Base-by-base conservation (phyloP, 805 yeast species). In the Ascoidea tarda region DNA sequence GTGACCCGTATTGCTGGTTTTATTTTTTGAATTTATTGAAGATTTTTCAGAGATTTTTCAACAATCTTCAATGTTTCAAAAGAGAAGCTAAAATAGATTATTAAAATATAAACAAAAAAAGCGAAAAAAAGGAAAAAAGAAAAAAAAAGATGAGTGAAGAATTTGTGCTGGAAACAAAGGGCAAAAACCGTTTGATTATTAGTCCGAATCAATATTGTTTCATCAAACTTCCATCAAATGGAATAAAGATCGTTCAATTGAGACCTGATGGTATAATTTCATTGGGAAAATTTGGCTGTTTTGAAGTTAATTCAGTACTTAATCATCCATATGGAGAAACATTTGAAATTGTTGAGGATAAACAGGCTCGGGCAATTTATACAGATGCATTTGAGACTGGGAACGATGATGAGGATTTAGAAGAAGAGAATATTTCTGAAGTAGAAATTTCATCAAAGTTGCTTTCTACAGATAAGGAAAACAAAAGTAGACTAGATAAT, bases 261-360 rank as follows among this genome's bases (percentile, higher is more conserved):
- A 75, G 73, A 50, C 73, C 77, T 4, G 80, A 77, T 38, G 79
- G 82, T 0, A 64, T 76, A 8, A 75, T 93, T 16, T 78, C 80
- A 52, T 72, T 93, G 57, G 99, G 99, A 1, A 91, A 93, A 64
- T 93, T 91, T 66, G 99, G 99, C 16, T 72, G 84, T 0, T 93
- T 93, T 64, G 69, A 75, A 33, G 87, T 84, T 2, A 79, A 82
- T 57, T 84, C 78, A 51, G 75, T 91, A 10, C 65, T 91, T 46
- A 97, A 96, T 2, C 82, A 73, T 60, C 84, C 89, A 5, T 85
- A 78, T 61, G 99, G 98, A 1, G 91, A 87, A 59, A 79, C 95
- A 0, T 93, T 90, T 68, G 97, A 91, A 62, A 84, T 91, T 48
- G 62, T 73, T 33, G 87, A 80, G 47, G 80, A 77, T 54, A 70